Conservation (phyloP, 2,329 filamentous ascomycete species). For the Byssochlamys sp. region DNA sequence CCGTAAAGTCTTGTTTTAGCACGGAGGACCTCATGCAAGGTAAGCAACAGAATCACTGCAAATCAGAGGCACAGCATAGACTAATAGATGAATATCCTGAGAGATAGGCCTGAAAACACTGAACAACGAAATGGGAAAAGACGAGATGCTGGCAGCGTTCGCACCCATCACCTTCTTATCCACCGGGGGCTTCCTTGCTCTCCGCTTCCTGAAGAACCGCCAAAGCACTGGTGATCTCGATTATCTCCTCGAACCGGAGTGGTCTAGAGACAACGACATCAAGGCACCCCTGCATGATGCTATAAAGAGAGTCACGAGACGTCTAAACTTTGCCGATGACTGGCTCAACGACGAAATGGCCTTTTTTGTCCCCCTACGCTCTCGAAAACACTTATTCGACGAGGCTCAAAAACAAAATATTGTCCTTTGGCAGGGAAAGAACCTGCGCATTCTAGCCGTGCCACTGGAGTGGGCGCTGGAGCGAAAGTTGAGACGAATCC, state of each 20-base stretch:
- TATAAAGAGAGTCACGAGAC: slow-evolving; percentile 14
- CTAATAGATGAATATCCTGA: not conserved
- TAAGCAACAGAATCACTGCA: not conserved
- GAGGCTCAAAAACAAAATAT: slow-evolving; percentile 23
- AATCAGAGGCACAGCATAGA: not conserved
- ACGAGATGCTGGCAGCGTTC: slow-evolving; percentile 22
- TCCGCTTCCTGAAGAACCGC: slow-evolving; percentile 21
- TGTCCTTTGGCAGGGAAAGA: slow-evolving; percentile 18
- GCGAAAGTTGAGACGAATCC: slow-evolving; percentile 24
- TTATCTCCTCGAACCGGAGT: slow-evolving; percentile 24
- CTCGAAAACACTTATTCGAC: slow-evolving; percentile 17
- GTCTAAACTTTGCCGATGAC: slow-evolving; percentile 14
- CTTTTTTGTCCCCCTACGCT: slow-evolving; percentile 18
- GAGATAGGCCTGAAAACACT: slow-evolving; percentile 19
- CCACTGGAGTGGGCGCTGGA: slow-evolving; percentile 29
- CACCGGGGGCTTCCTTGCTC: slow-evolving; percentile 22
- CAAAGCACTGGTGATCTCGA: slow-evolving; percentile 23
- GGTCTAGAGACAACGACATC: slow-evolving; percentile 22
- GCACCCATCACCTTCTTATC: slow-evolving; percentile 23
- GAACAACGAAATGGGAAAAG: slow-evolving; percentile 20
- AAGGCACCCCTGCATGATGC: slow-evolving; percentile 17
- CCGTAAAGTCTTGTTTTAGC: not conserved
- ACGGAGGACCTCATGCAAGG: not conserved
- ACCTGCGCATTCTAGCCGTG: slow-evolving; percentile 21
- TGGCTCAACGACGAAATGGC: slow-evolving; percentile 26